phyloP scores from a whole-genome alignment of 2,329 filamentous ascomycete species.

The Fusarium sp. region DNA sequence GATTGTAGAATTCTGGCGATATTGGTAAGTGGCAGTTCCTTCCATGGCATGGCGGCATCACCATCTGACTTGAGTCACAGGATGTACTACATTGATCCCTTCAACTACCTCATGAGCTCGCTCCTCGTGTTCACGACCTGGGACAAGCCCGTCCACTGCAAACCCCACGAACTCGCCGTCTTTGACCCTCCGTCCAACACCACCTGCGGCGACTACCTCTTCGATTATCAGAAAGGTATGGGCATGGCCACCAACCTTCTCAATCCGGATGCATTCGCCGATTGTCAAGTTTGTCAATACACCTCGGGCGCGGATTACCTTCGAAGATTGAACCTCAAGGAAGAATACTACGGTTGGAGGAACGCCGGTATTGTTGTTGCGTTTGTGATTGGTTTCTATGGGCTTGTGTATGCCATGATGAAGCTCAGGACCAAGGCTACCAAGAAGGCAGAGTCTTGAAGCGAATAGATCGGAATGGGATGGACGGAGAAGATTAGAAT shows the following conservation, averaged over 20 bases:
- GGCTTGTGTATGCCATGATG: constrained; percentile 55
- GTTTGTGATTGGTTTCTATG: constrained; percentile 64
- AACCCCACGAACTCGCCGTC: constrained; percentile 56
- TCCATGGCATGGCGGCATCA: rapidly evolving
- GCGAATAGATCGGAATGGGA: neutral
- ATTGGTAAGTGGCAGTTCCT: constrained; percentile 53
- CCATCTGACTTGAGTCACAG: neutral
- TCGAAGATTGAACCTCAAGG: constrained; percentile 63
- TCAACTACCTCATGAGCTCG: constrained; percentile 67
- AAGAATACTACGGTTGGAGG: constrained; percentile 72
- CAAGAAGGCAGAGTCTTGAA: constrained; percentile 52
- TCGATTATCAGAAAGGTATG: constrained; percentile 52
- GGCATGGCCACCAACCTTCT: constrained; percentile 57
- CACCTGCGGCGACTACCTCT: constrained; percentile 67
- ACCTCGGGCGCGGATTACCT: constrained; percentile 66
- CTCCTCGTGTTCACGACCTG: constrained; percentile 62
- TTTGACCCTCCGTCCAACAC: constrained; percentile 59
- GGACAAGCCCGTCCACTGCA: constrained; percentile 57
- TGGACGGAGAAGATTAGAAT: neutral
- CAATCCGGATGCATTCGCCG: constrained; percentile 64
- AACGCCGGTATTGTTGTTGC: constrained; percentile 67
- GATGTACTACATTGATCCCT: constrained; percentile 66
- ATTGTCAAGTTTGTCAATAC: constrained; percentile 70
- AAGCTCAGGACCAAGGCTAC: constrained; percentile 58
- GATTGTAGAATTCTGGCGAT: constrained; percentile 72